Base-by-base conservation (phyloP, 352 stramenopile genomes). In the Thraustochytrium striatum region DNA sequence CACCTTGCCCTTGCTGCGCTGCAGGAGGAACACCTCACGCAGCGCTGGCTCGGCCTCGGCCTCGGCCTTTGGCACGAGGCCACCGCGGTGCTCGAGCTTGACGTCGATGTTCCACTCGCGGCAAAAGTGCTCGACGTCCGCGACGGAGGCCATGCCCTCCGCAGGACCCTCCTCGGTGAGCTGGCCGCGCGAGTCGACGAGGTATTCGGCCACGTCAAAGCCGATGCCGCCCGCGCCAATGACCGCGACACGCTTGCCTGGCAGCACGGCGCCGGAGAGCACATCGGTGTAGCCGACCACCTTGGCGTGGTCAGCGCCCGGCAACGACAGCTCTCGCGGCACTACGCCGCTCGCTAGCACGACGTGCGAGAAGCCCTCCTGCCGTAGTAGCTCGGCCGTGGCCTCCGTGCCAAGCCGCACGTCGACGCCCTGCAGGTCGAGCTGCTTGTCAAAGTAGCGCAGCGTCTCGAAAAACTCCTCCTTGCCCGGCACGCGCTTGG, bases 391-490 rank as follows among this genome's bases (percentile, higher is more conserved):
- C 16, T 92, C 87, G 84, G 55, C 87, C 61, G 39, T 85, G 83
- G 33, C 78, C 1, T 65, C 52, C 8, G 28, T 85, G 73, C 78
- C 72, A 35, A 96, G 87, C 52, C 88, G 85, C 39, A 97, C 84
- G n/a, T 93, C 88, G 0, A 97, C 92, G 19, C 86, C 85, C 1
- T 84, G 85, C 39, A 95, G 86, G 80, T 95, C 88, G 57, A 98
- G 81, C 82, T 94, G 88, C 50, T 90, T 90, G 62, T 87, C 79
- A 83, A 98, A 98, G 86, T 98, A 98, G 7, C 94, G 89, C 50
- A 98, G 86, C 19, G 94, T 98, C 87, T 98, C 95, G 82, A 97
- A 90, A 79, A 98, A 98, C 82, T 98, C 95, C 78, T 98, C 94
- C 84, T 98, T 98, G 30, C 95, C 94, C 11, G 95, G 95, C 68